These are phyloP conservation scores for Senna siamea DNA, from an alignment of 306 rosid genomes.

Conservation along the genomic window DNA sequence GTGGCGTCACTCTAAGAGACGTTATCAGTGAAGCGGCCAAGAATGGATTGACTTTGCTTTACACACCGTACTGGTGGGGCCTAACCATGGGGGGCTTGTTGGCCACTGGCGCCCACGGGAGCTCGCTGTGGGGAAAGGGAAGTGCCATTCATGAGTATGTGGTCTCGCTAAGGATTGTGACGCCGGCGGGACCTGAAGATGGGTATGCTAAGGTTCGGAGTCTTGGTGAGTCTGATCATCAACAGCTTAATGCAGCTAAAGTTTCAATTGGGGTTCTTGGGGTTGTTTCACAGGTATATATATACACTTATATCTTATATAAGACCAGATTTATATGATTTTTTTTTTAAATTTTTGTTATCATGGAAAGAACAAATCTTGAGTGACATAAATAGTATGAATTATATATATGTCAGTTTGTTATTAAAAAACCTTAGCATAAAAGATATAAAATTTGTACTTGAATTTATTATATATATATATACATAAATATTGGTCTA, in stretches of 20 bases:
- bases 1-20: constrained; percentile 59
- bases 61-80: constrained; percentile 78
- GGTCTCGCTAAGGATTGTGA: constrained; percentile 47
- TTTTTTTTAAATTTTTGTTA: too few relatives aligned
- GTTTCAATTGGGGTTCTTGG: constrained; percentile 70
- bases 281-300: constrained; percentile 76
- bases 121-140: constrained; percentile 51
- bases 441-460: too few relatives aligned
- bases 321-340: too few relatives aligned
- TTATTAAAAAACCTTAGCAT: too few relatives aligned
- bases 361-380: too few relatives aligned
- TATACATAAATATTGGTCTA: too few relatives aligned
- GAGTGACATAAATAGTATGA: too few relatives aligned
- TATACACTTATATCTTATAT: too few relatives aligned
- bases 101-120: constrained; percentile 73
- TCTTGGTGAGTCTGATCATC: constrained; percentile 43
- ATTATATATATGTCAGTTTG: too few relatives aligned
- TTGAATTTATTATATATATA: too few relatives aligned
- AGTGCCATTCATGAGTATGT: constrained; percentile 67
- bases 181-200: constrained; percentile 45
- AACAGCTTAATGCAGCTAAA: constrained; percentile 53
- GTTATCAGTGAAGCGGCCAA: constrained; percentile 52
- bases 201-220: constrained; percentile 53
- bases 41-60: constrained; percentile 56
- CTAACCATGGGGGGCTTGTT: constrained; percentile 67